Percentiles rank a stretch among this genome's conserved stretches.
Evolutionary conservation across 2,329 filamentous ascomycete species (phyloP).

Genomic region (Alternaria novae-zelandiae): DNA sequence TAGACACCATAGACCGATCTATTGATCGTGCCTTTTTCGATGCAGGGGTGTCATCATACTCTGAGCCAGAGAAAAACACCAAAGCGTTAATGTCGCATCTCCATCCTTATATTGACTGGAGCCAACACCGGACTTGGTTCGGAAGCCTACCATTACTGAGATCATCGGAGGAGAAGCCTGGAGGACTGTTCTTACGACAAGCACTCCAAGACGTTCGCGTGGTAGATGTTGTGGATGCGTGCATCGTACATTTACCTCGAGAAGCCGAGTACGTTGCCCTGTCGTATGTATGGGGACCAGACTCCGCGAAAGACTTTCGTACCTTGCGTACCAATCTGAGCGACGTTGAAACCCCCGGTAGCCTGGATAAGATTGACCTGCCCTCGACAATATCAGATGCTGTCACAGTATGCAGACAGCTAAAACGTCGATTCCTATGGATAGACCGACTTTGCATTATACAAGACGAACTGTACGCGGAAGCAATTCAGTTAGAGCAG

Average conservation of each 20-base stretch:
- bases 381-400: conserved; percentile 4
- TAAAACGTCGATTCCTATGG: conserved; percentile 6
- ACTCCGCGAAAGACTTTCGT: background rate
- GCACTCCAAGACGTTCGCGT: conserved; percentile 1
- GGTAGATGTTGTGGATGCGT: conserved; percentile 1
- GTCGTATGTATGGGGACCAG: conserved; percentile 6
- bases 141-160: background rate
- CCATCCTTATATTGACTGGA: background rate
- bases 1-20: background rate
- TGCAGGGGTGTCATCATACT: background rate
- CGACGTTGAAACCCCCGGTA: background rate
- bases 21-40: background rate
- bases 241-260: background rate
- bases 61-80: background rate
- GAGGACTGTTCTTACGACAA: background rate
- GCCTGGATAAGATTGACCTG: background rate
- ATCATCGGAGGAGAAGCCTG: background rate
- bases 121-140: background rate
- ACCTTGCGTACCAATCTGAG: background rate
- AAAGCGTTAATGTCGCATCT: background rate
- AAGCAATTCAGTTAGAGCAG: conserved; percentile 6
- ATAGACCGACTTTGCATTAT: conserved; percentile 10
- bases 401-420: background rate
- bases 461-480: background rate
- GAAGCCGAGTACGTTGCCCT: background rate